phyloP scores from a whole-genome alignment of 371 early-diverging fungal species.

The Apophysomyces sp. region DNA sequence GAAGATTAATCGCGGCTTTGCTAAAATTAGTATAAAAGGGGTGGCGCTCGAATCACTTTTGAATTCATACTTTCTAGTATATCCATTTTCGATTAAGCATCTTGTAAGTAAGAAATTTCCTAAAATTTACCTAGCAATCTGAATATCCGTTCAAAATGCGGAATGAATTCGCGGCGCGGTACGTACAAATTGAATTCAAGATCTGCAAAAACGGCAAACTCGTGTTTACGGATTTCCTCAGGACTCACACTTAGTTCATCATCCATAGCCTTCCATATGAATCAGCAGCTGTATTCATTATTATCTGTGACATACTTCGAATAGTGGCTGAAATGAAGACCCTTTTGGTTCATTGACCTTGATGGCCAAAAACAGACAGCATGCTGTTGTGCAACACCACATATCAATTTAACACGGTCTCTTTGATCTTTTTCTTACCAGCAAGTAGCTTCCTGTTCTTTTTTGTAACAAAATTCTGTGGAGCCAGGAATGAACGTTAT shows the following conservation, averaged over 20 bases:
- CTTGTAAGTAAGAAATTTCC: too few species aligned
- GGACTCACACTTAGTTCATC: conserved; percentile 67
- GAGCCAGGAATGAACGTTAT: not conserved
- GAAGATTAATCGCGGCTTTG: too few species aligned
- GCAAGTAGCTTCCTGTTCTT: conserved; percentile 80
- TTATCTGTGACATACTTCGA: conserved; percentile 17
- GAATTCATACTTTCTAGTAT: too few species aligned
- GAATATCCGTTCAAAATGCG: conserved; percentile 84
- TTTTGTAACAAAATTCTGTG: conserved; percentile 69
- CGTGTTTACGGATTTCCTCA: conserved; percentile 80
- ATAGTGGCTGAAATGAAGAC: conserved; percentile 31
- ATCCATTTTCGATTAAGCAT: too few species aligned
- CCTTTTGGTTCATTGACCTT: conserved; percentile 89
- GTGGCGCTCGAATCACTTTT: too few species aligned
- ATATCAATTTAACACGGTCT: not conserved
- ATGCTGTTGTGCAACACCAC: conserved; percentile 38
- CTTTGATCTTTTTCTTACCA: conserved; percentile 53
- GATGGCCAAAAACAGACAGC: conserved; percentile 75
- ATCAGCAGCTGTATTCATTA: too few species aligned
- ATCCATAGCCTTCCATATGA: conserved; percentile 46
- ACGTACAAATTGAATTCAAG: conserved; percentile 86
- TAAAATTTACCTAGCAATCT: conserved; percentile 19
- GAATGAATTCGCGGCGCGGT: conserved; percentile 78
- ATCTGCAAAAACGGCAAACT: conserved; percentile 83
- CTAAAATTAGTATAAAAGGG: too few species aligned